phyloP scores from a whole-genome alignment of 192 early-diverging fungal genomes.

The Dispira simplex region DNA sequence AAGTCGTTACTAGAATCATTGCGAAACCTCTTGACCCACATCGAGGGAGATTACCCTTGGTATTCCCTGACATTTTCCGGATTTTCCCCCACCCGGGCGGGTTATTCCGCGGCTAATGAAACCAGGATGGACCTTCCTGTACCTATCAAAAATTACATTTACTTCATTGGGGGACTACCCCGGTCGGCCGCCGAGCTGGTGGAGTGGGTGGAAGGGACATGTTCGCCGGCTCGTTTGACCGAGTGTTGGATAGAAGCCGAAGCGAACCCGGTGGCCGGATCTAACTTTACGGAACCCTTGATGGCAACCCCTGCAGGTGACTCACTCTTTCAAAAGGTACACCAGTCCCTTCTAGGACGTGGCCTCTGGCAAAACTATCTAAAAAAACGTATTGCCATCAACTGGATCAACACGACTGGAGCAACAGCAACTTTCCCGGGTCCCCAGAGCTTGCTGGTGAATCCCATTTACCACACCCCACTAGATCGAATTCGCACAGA shows the following conservation, averaged over 20 bases:
- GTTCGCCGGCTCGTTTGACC: background rate
- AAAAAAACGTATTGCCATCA: constrained; percentile 1
- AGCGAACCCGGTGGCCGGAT: background rate
- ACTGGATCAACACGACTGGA: background rate
- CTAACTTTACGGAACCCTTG: background rate
- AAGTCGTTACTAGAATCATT: background rate
- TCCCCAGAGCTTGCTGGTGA: no score
- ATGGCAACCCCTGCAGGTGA: no score
- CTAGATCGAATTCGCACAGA: no score
- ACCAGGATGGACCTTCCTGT: background rate
- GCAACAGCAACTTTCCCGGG: no score
- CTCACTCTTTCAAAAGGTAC: no score
- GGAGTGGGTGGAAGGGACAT: background rate
- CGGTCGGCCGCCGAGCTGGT: background rate
- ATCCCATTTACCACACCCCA: no score
- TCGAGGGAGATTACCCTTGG: background rate
- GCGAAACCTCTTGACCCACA: background rate
- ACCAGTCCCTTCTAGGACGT: background rate
- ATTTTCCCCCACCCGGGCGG: background rate
- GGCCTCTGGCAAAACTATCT: constrained; percentile 2
- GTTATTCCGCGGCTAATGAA: background rate
- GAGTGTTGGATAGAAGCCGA: background rate
- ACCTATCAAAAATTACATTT: background rate
- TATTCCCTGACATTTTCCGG: background rate
- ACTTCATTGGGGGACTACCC: background rate